Evolutionary conservation across 352 stramenopile genomes (phyloP), one percentile per base, ranked within the genome.

Genomic region (Pythium rishiriense): DNA sequence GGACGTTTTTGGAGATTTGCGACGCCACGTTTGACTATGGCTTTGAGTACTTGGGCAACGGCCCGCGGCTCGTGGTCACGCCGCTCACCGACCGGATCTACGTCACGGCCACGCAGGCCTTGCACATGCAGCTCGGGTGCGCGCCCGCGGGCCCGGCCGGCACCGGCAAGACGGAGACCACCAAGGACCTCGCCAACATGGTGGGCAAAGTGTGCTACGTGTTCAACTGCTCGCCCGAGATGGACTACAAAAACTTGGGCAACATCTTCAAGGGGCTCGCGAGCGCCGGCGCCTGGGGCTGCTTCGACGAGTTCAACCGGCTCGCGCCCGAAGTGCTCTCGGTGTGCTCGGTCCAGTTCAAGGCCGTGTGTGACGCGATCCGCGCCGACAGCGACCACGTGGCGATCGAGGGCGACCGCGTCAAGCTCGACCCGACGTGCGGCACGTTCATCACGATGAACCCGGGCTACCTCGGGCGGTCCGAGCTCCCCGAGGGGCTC

Each of bases 401-500:
- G 35, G 81, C 90, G 8, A 94, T 98, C 33, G 93, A 98, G 62
- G 94, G 92, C 10, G 90, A 98, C 69, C 83, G 76, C 24, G 90
- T 98, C 17, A 81, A 62, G 22, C 76, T 98, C 0, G 92, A 98
- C 59, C 70, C 86, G 9, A 90, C 82, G 1, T 98, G 91, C 54
- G 96, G 95, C 25, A 97, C 90, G 12, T 98, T 98, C 62, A 98
- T 98, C 68, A 98, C 94, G 14, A 98, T 98, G 96, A 98, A 98
- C 65, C 96, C 96, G 11, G 95, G 94, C 1, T 98, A 98, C 47
- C 64, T 98, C 9, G 95, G 95, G 0, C 82, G 95, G 14, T 97
- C 88, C 3, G 94, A 98, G 73, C 80, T 98, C 1, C 96, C 96
- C 0, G 95, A 98, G 71, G 94, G 93, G 0, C 78, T 98, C 15